These are phyloP conservation scores for Castanea mollissima DNA, from an alignment of 306 rosid species.

Conservation along the genomic window DNA sequence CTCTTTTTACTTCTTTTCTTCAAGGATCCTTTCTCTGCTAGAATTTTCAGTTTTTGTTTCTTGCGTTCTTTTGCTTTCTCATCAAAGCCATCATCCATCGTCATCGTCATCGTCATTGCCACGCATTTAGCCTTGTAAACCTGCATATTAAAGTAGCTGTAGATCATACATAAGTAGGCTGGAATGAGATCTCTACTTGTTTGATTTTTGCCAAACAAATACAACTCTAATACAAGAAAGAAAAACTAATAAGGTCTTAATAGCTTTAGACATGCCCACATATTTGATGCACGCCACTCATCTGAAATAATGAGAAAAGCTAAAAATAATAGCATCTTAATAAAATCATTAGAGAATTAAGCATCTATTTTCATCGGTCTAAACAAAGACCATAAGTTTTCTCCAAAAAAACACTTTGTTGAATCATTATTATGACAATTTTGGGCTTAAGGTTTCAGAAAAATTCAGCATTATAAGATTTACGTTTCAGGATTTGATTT, in stretches of 20 bases:
- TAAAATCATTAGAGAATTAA: not conserved
- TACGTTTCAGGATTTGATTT: not conserved
- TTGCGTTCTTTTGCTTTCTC: conserved; percentile 70
- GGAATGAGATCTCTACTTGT: not conserved
- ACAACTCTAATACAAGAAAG: not conserved
- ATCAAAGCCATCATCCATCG: conserved; percentile 76
- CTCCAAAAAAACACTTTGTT: too few relatives aligned
- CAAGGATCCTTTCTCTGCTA: conserved; percentile 64
- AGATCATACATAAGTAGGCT: not conserved
- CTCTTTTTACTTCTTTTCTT: conserved; percentile 43
- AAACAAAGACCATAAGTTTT: too few relatives aligned
- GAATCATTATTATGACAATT: too few relatives aligned
- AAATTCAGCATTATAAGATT: not conserved
- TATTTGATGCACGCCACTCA: not conserved
- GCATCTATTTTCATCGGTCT: not conserved
- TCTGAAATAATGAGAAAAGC: not conserved
- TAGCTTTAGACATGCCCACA: not conserved
- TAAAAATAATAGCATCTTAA: not conserved
- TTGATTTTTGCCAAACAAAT: not conserved
- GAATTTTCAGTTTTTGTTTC: conserved; percentile 57
- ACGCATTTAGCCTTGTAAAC: conserved; percentile 71
- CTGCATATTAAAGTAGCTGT: conserved; percentile 27
- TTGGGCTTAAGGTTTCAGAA: not conserved
- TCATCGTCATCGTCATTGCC: conserved; percentile 75
- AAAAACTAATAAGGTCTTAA: not conserved